Base-by-base conservation (phyloP, 345 rosid genomes). In the Mangifera indica region DNA sequence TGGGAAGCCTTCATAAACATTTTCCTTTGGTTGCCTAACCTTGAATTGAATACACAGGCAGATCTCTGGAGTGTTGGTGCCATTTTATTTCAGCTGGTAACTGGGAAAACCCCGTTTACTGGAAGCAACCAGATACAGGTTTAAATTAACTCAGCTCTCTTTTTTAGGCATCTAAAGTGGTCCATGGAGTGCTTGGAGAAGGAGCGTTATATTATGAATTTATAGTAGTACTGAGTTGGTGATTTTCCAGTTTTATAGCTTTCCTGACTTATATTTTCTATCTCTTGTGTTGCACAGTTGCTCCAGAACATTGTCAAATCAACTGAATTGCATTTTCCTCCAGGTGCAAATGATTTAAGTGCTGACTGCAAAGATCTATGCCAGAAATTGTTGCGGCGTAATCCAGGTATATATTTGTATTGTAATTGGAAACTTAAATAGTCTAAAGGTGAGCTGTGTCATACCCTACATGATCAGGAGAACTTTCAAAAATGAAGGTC, bases 51-150 rank as follows among this genome's bases (percentile, higher is more conserved):
- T 77, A 77, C 71, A 44, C 98, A 95, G 99, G 99, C 99, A 87
- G 99, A 95, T 89, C 98, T 95, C 75, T 95, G 99, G 99, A 95
- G 99, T 77, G 96, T 92, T 57, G 99, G 99, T 77, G 88, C 98
- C 73, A 95, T 95, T 78, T 84, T 95, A 65, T 95, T 83, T 83
- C 99, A 95, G 79, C 96, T 95, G 75, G 94, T 91, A 70, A 91
- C 91, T 13, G 98, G 97, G 70, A 92, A 79, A 87, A 87, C 99
- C 49, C 99, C 99, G 60, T 95, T 87, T 75, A 92, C 91, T 25
- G 98, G 99, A 78, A 91, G 76, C 83, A 86, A 87, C 77, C 99
- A 95, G 78, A 83, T 86, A 51, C 94, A 95, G 92, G 99, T 95
- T 56, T 69, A 34, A 37, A 40, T 73, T 62, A 46, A 49, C 71